A percentile compares a stretch with the other conserved stretches of the same genome.
phyloP scores from a whole-genome alignment of 202 grass and related monocot genomes.

The Musa balbisiana region DNA sequence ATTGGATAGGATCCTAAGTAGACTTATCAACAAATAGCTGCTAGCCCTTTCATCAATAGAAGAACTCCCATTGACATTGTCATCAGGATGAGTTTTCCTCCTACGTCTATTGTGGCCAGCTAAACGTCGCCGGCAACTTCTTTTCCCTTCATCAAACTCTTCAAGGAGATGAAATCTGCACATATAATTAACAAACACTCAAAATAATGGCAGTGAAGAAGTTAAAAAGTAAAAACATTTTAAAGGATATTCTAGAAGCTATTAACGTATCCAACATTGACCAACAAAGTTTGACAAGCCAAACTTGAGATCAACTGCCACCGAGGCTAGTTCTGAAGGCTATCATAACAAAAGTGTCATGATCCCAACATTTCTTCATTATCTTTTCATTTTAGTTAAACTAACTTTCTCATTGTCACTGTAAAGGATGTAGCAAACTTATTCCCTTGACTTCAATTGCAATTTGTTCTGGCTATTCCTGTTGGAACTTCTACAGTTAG shows the following conservation, averaged over 20 bases:
- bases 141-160: constrained; percentile 97
- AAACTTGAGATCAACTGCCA: no score
- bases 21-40: constrained; percentile 75
- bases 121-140: constrained; percentile 86
- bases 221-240: no score
- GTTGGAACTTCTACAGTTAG: not conserved
- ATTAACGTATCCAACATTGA: no score
- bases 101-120: constrained; percentile 86
- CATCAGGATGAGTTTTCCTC: constrained; percentile 74
- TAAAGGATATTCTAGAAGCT: no score
- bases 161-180: constrained; percentile 82
- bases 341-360: no score
- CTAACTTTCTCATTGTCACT: no score
- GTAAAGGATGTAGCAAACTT: not conserved
- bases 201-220: constrained; percentile 5
- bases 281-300: no score
- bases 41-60: constrained; percentile 60
- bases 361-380: no score
- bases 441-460: not conserved
- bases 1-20: constrained; percentile 71
- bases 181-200: constrained; percentile 21
- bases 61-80: constrained; percentile 35
- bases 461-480: no score
- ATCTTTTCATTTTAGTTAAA: no score
- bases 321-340: no score